Percentiles rank a stretch among this genome's conserved stretches.
Conservation (phyloP, 139 green algal species). For the Chlamydomonas sp. region DNA sequence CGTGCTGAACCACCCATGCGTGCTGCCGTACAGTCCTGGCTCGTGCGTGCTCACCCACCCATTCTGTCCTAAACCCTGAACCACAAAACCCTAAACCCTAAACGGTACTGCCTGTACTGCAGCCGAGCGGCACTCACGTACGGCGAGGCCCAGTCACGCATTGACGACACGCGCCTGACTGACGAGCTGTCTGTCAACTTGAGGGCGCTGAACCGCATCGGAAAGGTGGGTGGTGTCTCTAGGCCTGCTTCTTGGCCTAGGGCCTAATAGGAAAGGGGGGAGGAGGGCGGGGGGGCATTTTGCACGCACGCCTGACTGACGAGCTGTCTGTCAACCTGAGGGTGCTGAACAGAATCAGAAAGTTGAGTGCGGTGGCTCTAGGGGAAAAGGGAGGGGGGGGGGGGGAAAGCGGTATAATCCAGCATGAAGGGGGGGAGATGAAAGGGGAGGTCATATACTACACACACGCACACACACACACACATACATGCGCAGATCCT, state of each 20-base stretch:
- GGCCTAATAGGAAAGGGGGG: neutral
- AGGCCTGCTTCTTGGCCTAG: no score
- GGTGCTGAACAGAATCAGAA: conserved; percentile 62
- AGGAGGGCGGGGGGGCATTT: conserved; percentile 50
- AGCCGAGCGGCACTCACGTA: conserved; percentile 85
- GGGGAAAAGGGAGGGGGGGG: no score
- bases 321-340: conserved; percentile 65
- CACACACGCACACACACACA: neutral
- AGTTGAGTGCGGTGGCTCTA: conserved; percentile 24
- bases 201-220: conserved; percentile 63
- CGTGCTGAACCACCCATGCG: no score
- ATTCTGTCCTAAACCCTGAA: no score
- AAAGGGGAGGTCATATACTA: no score
- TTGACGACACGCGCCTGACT: conserved; percentile 70
- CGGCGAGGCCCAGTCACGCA: conserved; percentile 78
- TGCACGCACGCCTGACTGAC: conserved; percentile 67
- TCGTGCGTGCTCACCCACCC: no score
- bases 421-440: no score
- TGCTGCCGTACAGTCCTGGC: no score
- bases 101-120: no score
- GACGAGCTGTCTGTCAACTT: conserved; percentile 69
- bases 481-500: neutral
- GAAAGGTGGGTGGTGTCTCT: conserved; percentile 38
- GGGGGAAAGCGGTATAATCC: no score
- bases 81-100: no score